A percentile compares a stretch with the other conserved stretches of the same genome.
Evolutionary conservation across 148 eudicot species (phyloP).

Genomic region (Polygonum maritimum): DNA sequence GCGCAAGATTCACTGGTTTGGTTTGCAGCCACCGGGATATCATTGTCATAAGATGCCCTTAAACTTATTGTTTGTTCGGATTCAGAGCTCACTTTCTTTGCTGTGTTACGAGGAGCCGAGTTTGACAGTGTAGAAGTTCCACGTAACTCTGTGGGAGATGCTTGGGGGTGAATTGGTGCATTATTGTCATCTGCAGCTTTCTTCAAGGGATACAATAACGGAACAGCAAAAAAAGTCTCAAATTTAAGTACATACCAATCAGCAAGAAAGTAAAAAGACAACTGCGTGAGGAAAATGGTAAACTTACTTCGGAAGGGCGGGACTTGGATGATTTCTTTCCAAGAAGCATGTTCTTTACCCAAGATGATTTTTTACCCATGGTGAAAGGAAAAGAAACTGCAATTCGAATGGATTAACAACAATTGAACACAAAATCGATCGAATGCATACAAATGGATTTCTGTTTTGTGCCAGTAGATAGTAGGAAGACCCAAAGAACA

Average conservation of each 20-base stretch:
- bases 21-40: background rate
- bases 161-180: background rate
- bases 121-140: background rate
- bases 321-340: constrained; percentile 11
- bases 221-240: background rate
- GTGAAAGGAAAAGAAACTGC: background rate
- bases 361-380: constrained; percentile 7
- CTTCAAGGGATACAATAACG: background rate
- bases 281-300: background rate
- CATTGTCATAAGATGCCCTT: background rate
- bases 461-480: background rate
- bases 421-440: background rate
- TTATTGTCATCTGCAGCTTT: constrained; percentile 6
- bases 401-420: background rate
- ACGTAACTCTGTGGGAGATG: background rate
- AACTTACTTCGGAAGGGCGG: constrained; percentile 10
- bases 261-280: background rate
- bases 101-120: background rate
- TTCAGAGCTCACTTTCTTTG: background rate
- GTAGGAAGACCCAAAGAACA: background rate
- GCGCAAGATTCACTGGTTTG: background rate
- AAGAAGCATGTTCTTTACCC: constrained; percentile 11
- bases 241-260: background rate
- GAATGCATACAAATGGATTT: background rate
- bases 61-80: background rate